Conservation (phyloP, 2,329 filamentous ascomycete species). For the Microdochium bolleyi region DNA sequence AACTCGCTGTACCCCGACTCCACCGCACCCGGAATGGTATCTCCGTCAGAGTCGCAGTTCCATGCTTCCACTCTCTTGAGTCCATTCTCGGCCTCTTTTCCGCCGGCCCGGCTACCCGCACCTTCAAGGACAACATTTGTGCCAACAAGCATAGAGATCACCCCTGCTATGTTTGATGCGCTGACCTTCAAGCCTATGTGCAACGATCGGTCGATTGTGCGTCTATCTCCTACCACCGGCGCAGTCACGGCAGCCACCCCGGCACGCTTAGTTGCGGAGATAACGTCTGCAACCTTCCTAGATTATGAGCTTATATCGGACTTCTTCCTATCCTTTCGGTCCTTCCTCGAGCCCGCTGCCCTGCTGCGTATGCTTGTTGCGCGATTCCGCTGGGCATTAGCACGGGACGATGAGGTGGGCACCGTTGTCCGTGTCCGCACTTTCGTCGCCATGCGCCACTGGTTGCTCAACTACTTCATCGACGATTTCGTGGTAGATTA, state of each 20-base stretch:
- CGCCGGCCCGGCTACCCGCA: conserved; percentile 17
- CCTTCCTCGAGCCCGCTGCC: conserved; percentile 71
- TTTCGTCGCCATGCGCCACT: conserved; percentile 91
- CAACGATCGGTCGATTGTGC: conserved; percentile 74
- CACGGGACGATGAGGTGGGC: conserved; percentile 71
- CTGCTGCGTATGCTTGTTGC: conserved; percentile 79
- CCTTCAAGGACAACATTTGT: conserved; percentile 27
- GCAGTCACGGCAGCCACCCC: conserved; percentile 86
- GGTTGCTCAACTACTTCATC: conserved; percentile 95
- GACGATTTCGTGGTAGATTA: conserved; percentile 85
- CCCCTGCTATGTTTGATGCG: conserved; percentile 73
- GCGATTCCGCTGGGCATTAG: conserved; percentile 79
- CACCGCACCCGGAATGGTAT: conserved; percentile 14
- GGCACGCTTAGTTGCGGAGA: conserved; percentile 85
- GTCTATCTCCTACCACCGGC: conserved; percentile 63
- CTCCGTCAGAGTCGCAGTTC: conserved; percentile 25
- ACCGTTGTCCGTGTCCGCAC: conserved; percentile 92
- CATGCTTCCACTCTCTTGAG: conserved; percentile 14
- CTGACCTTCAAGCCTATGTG: conserved; percentile 71
- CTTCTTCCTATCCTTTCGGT: conserved; percentile 92
- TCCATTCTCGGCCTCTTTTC: conserved; percentile 27
- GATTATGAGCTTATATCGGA: conserved; percentile 96
- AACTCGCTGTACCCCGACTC: conserved; percentile 20
- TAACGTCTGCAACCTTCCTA: conserved; percentile 90
- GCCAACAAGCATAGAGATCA: conserved; percentile 44